A percentile compares a stretch with the other conserved stretches of the same genome.
Conservation (phyloP, 176 grass and related monocot genomes). For the Lolium perenne region DNA sequence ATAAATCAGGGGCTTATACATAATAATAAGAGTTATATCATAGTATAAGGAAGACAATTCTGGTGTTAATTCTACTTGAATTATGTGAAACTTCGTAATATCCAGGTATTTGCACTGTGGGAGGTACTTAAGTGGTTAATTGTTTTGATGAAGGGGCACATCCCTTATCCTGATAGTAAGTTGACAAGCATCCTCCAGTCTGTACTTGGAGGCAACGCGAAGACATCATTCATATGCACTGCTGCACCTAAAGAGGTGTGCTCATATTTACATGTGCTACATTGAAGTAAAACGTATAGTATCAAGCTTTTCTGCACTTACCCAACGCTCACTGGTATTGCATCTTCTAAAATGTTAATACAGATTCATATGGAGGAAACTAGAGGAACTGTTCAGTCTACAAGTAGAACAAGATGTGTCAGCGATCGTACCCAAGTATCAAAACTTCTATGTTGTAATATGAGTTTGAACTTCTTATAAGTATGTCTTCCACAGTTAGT, state of each 20-base stretch:
- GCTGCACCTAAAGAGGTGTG: constrained; percentile 92
- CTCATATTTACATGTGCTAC: constrained; percentile 30
- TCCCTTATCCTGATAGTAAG: constrained; percentile 98
- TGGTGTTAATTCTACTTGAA: neutral
- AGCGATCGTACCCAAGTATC: constrained; percentile 91
- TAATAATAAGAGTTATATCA: constrained; percentile 16
- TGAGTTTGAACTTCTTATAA: constrained; percentile 14
- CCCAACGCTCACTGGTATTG: neutral
- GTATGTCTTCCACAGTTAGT: neutral
- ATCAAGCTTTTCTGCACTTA: neutral
- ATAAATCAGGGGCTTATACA: neutral
- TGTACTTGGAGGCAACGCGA: constrained; percentile 98
- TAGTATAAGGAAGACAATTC: neutral
- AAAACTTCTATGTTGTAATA: constrained; percentile 12
- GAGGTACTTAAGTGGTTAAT: constrained; percentile 12
- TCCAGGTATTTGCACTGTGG: neutral
- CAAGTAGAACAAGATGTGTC: constrained; percentile 88
- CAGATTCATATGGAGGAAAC: constrained; percentile 90
- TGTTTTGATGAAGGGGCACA: constrained; percentile 82
- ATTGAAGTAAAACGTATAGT: neutral
- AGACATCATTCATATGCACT: constrained; percentile 94
- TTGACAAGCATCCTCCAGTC: constrained; percentile 88
- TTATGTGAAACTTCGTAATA: neutral
- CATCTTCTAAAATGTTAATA: constrained; percentile 14
- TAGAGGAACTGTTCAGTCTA: constrained; percentile 95